phyloP scores from a whole-genome alignment of 116 monocot species.

The Posidonia oceanica region DNA sequence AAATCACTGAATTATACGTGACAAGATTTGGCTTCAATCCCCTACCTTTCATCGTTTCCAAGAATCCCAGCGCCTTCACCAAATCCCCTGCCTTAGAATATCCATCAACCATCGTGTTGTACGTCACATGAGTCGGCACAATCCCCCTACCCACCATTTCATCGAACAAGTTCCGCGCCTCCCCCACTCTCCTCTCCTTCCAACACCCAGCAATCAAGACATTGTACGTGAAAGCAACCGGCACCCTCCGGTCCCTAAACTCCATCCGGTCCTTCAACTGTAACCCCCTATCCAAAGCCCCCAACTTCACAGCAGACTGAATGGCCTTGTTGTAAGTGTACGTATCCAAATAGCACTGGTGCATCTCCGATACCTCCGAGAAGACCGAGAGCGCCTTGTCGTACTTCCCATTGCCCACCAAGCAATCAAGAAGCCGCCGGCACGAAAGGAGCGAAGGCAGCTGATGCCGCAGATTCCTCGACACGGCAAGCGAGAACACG shows the following conservation, averaged over 20 bases:
- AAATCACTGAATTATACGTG: conserved; percentile 57
- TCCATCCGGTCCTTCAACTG: conserved; percentile 20
- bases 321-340: conserved; percentile 46
- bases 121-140: conserved; percentile 36
- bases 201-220: conserved; percentile 40
- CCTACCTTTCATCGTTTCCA: conserved; percentile 18
- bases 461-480: background rate
- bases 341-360: conserved; percentile 21
- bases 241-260: conserved; percentile 15
- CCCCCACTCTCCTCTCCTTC: conserved; percentile 17
- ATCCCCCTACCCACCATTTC: conserved; percentile 40
- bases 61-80: conserved; percentile 25
- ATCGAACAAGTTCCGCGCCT: conserved; percentile 51
- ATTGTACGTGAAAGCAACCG: conserved; percentile 49
- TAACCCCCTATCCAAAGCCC: conserved; percentile 27
- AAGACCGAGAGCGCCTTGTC: conserved; percentile 24
- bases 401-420: conserved; percentile 29
- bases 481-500: conserved; percentile 8
- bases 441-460: conserved; percentile 15
- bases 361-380: conserved; percentile 8
- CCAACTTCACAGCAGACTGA: conserved; percentile 25
- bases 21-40: conserved; percentile 30
- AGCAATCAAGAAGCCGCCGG: conserved; percentile 38
- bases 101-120: conserved; percentile 68
- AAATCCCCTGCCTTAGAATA: conserved; percentile 38